Conservation (phyloP, 164 flowering plant genomes). For the Sextonia rubra region DNA sequence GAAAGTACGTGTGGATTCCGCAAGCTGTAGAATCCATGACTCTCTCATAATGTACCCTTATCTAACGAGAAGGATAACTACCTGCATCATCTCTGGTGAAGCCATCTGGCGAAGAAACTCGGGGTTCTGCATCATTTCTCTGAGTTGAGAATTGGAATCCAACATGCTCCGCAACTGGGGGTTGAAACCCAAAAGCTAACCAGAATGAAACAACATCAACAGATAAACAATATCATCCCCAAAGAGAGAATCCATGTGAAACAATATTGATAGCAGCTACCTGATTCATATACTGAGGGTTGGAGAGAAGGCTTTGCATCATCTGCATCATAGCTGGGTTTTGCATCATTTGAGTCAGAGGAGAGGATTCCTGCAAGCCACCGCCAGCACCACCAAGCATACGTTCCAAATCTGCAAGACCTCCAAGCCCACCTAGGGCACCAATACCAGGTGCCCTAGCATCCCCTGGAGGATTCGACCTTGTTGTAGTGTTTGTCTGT, state of each 20-base stretch:
- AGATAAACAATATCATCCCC: not conserved
- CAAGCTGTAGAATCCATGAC: not conserved
- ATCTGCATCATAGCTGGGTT: constrained; percentile 86
- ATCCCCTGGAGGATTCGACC: constrained; percentile 47
- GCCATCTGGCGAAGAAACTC: constrained; percentile 62
- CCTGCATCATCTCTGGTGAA: constrained; percentile 67
- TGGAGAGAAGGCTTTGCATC: constrained; percentile 66
- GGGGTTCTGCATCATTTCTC: constrained; percentile 77
- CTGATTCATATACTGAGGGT: constrained; percentile 66
- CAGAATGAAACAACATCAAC: constrained; percentile 6
- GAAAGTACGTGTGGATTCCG: too few species aligned
- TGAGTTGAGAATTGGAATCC: constrained; percentile 50
- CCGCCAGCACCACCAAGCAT: constrained; percentile 25
- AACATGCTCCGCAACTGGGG: constrained; percentile 48
- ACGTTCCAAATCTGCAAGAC: constrained; percentile 58
- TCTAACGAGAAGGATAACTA: constrained; percentile 6
- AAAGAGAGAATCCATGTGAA: not conserved
- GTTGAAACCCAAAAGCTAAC: constrained; percentile 35
- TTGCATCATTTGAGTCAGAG: constrained; percentile 70
- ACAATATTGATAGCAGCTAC: constrained; percentile 14
- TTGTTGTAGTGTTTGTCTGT: constrained; percentile 53
- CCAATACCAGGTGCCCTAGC: constrained; percentile 49
- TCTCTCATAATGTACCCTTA: not conserved
- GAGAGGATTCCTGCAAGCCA: constrained; percentile 44
- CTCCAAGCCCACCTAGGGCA: constrained; percentile 60